Evolutionary conservation across 768 basidiomycete genomes (phyloP), one percentile per base, ranked within the genome.

Genomic region (Crassisporium funariophilum): DNA sequence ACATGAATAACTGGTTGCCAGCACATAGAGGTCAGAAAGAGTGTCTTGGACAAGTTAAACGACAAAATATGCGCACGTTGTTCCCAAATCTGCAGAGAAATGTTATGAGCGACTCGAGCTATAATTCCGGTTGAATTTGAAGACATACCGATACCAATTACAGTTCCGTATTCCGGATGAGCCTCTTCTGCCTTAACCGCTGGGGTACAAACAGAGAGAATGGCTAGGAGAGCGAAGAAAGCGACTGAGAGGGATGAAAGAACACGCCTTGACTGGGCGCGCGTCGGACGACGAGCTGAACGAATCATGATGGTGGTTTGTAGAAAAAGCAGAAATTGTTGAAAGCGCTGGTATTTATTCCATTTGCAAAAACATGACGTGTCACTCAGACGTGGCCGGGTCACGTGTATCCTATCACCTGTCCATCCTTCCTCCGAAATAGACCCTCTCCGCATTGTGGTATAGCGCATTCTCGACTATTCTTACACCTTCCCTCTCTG

Each of bases 121-220:
- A 4, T 2, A 1, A 17, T 4, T 4, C 10, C 19, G 13, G 5
- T 25, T 33, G 43, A 20, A 43, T 5, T 31, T 23, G 5, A 5
- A 35, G 11, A 71, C 84, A 38, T 55, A 90, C 87, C 88, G 63
- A 92, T 91, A 80, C 91, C 94, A 65, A 95, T 95, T 29, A 95
- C 92, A 27, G 88, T 88, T 46, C 94, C 93, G 67, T 89, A 94
- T 61, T 94, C 88, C 22, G 84, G 71, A 55, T 79, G 79, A 47
- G 76, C 48, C 25, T 84, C 86, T 55, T 87, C 82, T 35, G 90
- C 91, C 41, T 68, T 71, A 44, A 76, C 79, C 23, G 75, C 73
- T 29, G 78, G 72, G 13, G 89, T 86, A 59, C 79, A 83, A 54
- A 92, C 71, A 64, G 81, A 83, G 64, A 91, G 62, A 63, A 93